Evolutionary conservation across 176 grass and related monocot genomes (phyloP).

Genomic region (Juncus inflexus): DNA sequence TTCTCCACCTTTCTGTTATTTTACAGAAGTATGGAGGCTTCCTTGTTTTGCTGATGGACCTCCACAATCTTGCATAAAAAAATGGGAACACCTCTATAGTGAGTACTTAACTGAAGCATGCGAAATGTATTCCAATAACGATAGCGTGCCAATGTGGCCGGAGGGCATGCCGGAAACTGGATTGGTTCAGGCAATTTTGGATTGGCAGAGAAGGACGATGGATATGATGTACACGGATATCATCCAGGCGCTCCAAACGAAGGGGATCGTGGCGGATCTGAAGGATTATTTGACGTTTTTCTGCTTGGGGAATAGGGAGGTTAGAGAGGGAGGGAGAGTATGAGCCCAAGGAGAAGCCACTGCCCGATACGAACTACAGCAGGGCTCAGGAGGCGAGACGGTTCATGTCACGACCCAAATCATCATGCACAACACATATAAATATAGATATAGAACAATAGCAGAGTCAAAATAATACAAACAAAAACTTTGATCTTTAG

Average conservation of each 20-base stretch:
- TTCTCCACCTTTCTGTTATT: background rate
- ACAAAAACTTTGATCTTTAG: no score
- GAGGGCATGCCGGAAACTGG: constrained; percentile 68
- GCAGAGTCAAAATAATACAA: no score
- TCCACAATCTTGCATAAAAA: background rate
- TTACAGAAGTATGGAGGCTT: constrained; percentile 44
- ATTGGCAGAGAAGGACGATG: constrained; percentile 96
- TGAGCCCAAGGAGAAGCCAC: constrained; percentile 49
- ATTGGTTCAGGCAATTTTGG: constrained; percentile 68
- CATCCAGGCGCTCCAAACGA: constrained; percentile 47
- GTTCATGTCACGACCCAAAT: no score
- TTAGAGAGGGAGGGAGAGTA: constrained; percentile 66
- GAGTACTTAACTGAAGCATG: constrained; percentile 37
- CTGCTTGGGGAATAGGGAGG: constrained; percentile 83
- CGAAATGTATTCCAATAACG: background rate
- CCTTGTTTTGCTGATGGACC: constrained; percentile 27
- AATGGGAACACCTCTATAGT: constrained; percentile 12
- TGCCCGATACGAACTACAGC: constrained; percentile 48
- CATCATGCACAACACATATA: no score
- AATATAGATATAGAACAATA: no score
- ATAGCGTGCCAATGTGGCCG: constrained; percentile 71
- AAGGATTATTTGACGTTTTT: constrained; percentile 93
- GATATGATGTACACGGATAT: constrained; percentile 98
- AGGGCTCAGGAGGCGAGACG: constrained; percentile 63
- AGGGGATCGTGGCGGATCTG: constrained; percentile 40